Evolutionary conservation across 306 rosid genomes (phyloP).

Genomic region (Glycine latifolia): DNA sequence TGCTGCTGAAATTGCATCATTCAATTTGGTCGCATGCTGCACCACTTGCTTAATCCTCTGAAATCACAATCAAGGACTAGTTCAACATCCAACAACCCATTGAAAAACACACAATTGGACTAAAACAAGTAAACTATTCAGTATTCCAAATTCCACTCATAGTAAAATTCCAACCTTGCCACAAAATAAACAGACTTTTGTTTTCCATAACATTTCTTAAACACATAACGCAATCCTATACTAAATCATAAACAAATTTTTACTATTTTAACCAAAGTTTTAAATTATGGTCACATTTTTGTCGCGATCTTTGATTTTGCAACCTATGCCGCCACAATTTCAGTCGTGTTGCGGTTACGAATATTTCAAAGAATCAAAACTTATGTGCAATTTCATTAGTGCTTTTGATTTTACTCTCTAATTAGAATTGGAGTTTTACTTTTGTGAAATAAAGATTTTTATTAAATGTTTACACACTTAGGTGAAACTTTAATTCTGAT

Average conservation of each 20-base stretch:
- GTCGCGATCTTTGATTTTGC: background rate
- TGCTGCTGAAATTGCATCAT: constrained; percentile 69
- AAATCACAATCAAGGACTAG: constrained; percentile 39
- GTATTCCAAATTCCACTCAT: background rate
- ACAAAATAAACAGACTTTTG: background rate
- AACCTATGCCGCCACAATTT: no score
- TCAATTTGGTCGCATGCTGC: constrained; percentile 64
- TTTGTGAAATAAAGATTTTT: background rate
- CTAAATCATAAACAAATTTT: background rate
- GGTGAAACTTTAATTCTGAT: background rate
- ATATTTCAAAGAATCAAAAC: background rate
- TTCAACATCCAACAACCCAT: constrained; percentile 22
- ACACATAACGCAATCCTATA: background rate
- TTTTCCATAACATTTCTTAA: background rate
- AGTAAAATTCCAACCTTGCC: background rate
- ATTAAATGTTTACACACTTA: background rate
- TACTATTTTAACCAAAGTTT: background rate
- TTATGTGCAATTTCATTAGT: background rate
- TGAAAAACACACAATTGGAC: background rate
- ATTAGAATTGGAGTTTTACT: background rate
- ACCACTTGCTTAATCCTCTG: constrained; percentile 79
- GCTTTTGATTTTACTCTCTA: background rate
- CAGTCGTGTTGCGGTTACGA: no score
- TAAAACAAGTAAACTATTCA: constrained; percentile 4
- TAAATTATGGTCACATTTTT: no score